Percentiles rank a stretch among this genome's conserved stretches.
phyloP scores from a whole-genome alignment of 345 rosid species.

The Theobroma cacao region DNA sequence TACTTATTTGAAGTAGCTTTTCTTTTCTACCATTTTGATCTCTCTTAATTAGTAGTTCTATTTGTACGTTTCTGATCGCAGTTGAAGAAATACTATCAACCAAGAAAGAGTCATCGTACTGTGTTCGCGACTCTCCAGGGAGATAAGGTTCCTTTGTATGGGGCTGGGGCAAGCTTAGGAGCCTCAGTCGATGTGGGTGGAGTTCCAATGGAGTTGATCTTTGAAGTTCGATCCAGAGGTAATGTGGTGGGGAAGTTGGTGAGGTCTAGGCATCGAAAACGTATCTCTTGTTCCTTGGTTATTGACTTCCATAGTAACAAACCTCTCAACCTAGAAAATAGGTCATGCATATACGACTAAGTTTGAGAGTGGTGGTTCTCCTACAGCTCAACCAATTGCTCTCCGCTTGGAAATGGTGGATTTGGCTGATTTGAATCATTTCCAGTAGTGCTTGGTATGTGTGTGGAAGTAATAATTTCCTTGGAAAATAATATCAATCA shows the following conservation, averaged over 20 bases:
- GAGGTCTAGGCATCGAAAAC: conserved; percentile 51
- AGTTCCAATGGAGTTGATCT: conserved; percentile 57
- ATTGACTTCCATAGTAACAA: conserved; percentile 46
- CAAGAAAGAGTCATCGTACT: conserved; percentile 61
- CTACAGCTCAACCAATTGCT: background rate
- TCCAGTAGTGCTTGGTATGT: background rate
- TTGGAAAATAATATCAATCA: background rate
- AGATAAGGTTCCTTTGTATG: conserved; percentile 64
- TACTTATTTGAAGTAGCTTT: background rate
- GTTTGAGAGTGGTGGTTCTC: background rate
- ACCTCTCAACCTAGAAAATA: conserved; percentile 44
- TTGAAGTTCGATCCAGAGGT: conserved; percentile 60
- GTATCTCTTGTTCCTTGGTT: conserved; percentile 51
- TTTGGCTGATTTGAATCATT: background rate
- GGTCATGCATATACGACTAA: conserved; percentile 37
- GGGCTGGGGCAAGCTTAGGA: conserved; percentile 63
- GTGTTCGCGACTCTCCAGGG: conserved; percentile 47
- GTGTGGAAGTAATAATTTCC: background rate
- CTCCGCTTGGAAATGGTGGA: background rate
- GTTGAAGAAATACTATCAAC: conserved; percentile 75
- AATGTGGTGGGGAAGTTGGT: conserved; percentile 81
- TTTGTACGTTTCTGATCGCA: conserved; percentile 26
- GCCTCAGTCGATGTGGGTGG: conserved; percentile 34
- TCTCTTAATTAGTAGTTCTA: too few species aligned
- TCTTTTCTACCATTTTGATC: background rate